Percentiles rank a stretch among this genome's conserved stretches.
These are phyloP conservation scores for Podospora tetraspora DNA, from an alignment of 495 filamentous ascomycete genomes.

Conservation along the genomic window DNA sequence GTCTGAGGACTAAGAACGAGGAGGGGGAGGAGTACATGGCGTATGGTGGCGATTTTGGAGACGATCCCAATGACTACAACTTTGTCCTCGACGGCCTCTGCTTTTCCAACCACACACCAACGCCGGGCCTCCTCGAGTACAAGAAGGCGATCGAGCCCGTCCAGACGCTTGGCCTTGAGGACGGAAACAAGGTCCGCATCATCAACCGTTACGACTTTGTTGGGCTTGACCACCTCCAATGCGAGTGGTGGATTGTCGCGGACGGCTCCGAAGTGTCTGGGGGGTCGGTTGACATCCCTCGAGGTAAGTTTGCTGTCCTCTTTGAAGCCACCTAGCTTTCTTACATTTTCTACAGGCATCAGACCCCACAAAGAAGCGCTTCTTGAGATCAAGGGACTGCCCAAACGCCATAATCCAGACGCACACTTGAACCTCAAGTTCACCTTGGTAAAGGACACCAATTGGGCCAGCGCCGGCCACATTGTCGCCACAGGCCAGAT, in stretches of 20 bases:
- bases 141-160: constrained; percentile 62
- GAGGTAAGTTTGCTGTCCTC: constrained; percentile 15
- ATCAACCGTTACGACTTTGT: constrained; percentile 52
- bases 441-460: constrained; percentile 27
- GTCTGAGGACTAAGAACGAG: constrained; percentile 49
- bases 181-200: constrained; percentile 36
- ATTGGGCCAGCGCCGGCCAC: constrained; percentile 45
- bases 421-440: constrained; percentile 47
- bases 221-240: constrained; percentile 45
- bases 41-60: constrained; percentile 70
- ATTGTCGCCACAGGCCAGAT: constrained; percentile 51
- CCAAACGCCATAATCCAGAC: constrained; percentile 20
- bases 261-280: constrained; percentile 29
- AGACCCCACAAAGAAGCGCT: constrained; percentile 34
- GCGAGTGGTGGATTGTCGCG: constrained; percentile 41
- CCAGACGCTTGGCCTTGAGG: constrained; percentile 33
- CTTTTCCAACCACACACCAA: constrained; percentile 54
- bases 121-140: constrained; percentile 57
- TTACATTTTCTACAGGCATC: constrained; percentile 25
- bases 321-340: background rate
- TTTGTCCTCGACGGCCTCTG: constrained; percentile 67
- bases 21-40: constrained; percentile 56
- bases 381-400: constrained; percentile 24
- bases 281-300: constrained; percentile 32
- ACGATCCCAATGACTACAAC: constrained; percentile 62